A percentile compares a stretch with the other conserved stretches of the same genome.
phyloP scores from a whole-genome alignment of 192 early-diverging fungal genomes.

The Phycomyces nitens region DNA sequence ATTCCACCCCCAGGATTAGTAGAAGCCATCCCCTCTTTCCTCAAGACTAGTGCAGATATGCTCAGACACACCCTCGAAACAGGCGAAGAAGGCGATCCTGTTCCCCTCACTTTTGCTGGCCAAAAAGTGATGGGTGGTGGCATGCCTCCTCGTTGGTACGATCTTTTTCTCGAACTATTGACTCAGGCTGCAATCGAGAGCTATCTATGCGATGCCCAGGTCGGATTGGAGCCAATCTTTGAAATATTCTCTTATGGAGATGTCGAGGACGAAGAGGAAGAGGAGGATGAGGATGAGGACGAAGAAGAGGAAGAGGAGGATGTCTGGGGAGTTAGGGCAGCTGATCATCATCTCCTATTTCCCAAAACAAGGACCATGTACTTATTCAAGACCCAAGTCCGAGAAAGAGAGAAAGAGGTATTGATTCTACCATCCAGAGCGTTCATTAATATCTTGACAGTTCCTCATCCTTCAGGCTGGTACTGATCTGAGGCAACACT shows the following conservation, averaged over 20 bases:
- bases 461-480: slow-evolving; percentile 32
- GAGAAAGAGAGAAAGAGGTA: slow-evolving; percentile 32
- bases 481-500: slow-evolving; percentile 32
- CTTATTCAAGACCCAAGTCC: slow-evolving; percentile 41
- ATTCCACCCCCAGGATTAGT: slow-evolving; percentile 40
- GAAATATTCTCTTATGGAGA: slow-evolving; percentile 56
- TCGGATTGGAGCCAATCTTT: slow-evolving; percentile 43
- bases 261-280: slow-evolving; percentile 39
- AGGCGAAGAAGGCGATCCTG: slow-evolving; percentile 10
- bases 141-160: slow-evolving; percentile 49
- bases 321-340: slow-evolving; percentile 38
- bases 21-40: slow-evolving; percentile 48
- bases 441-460: slow-evolving; percentile 13
- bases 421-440: too few species aligned
- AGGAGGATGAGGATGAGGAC: slow-evolving; percentile 15
- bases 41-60: slow-evolving; percentile 46
- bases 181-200: slow-evolving; percentile 53
- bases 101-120: slow-evolving; percentile 33
- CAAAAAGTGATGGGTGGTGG: slow-evolving; percentile 40
- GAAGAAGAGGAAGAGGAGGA: slow-evolving; percentile 34
- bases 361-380: slow-evolving; percentile 45
- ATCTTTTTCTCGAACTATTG: slow-evolving; percentile 51
- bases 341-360: slow-evolving; percentile 45
- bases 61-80: slow-evolving; percentile 31
- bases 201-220: slow-evolving; percentile 46